Conservation (phyloP, 441 rosid species). For the Manihot esculenta region DNA sequence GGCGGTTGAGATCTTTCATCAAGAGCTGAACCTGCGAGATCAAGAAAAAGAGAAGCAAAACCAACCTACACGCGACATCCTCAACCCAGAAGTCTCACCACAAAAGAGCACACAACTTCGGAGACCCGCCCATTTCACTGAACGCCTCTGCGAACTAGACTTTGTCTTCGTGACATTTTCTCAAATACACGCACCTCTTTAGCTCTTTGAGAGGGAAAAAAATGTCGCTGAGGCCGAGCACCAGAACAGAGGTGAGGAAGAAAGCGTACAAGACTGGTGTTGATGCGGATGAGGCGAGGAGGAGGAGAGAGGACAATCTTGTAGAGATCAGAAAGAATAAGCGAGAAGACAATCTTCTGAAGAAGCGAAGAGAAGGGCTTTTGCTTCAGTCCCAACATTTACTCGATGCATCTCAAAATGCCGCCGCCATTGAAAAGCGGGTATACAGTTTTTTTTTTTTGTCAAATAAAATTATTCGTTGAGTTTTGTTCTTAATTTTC, state of each 20-base stretch:
- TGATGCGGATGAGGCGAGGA: conserved; percentile 83
- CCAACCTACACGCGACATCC: not conserved
- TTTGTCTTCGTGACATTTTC: conserved; percentile 6
- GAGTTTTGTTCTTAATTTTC: not conserved
- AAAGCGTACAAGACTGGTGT: conserved; percentile 81
- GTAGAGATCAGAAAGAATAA: conserved; percentile 90
- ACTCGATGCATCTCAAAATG: conserved; percentile 41
- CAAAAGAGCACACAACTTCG: not conserved
- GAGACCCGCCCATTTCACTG: not conserved
- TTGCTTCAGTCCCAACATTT: conserved; percentile 52
- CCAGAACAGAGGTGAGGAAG: conserved; percentile 67
- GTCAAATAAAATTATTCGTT: not conserved
- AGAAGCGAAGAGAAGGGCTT: conserved; percentile 81
- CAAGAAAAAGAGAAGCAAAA: not conserved
- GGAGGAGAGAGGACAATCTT: conserved; percentile 80
- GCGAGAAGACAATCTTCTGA: conserved; percentile 74
- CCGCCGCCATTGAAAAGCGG: conserved; percentile 56
- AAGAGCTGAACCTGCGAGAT: not conserved
- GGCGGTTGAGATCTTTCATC: too few relatives aligned
- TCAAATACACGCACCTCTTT: not conserved
- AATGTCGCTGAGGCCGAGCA: conserved; percentile 78
- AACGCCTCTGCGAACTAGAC: not conserved
- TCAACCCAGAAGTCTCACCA: not conserved
- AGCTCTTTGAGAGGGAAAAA: not conserved
- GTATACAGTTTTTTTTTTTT: conserved; percentile 23